phyloP scores from a whole-genome alignment of 2,329 filamentous ascomycete genomes.

The Blumeria hordei region DNA sequence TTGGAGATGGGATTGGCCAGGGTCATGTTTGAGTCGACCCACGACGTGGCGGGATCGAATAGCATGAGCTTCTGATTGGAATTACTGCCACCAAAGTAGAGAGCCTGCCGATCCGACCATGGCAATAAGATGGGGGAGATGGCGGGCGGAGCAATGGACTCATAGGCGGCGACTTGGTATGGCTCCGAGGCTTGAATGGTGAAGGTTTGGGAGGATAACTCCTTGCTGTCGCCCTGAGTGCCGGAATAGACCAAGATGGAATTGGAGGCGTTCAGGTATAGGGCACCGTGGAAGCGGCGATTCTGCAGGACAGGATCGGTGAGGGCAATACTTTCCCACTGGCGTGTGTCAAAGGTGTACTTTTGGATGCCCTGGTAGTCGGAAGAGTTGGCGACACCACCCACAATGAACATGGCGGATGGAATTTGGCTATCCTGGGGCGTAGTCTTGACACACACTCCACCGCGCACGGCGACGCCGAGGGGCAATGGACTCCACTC shows the following conservation, averaged over 20 bases:
- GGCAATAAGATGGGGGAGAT: slow-evolving; percentile 46
- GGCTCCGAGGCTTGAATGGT: slow-evolving; percentile 42
- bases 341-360: slow-evolving; percentile 29
- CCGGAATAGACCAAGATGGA: slow-evolving; percentile 66
- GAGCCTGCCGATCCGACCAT: slow-evolving; percentile 47
- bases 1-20: slow-evolving; percentile 36
- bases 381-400: slow-evolving; percentile 31
- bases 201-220: slow-evolving; percentile 49
- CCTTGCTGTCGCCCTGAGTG: slow-evolving; percentile 30
- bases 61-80: slow-evolving; percentile 46
- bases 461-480: slow-evolving; percentile 49
- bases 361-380: slow-evolving; percentile 54
- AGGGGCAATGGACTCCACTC: slow-evolving; percentile 43
- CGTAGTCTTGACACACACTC: slow-evolving; percentile 49
- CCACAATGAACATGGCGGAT: slow-evolving; percentile 56
- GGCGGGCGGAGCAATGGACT: slow-evolving; percentile 34
- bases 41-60: slow-evolving; percentile 39
- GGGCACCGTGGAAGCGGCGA: slow-evolving; percentile 49
- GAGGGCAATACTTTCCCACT: slow-evolving; percentile 31
- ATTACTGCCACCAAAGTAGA: slow-evolving; percentile 49
- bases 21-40: slow-evolving; percentile 40
- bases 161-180: slow-evolving; percentile 33
- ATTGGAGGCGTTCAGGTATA: slow-evolving; percentile 45
- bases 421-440: slow-evolving; percentile 29
- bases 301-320: slow-evolving; percentile 23